Percentiles rank a stretch among this genome's conserved stretches.
These are phyloP conservation scores for Candida qinlingensis DNA, from an alignment of 805 yeast species.

Conservation along the genomic window DNA sequence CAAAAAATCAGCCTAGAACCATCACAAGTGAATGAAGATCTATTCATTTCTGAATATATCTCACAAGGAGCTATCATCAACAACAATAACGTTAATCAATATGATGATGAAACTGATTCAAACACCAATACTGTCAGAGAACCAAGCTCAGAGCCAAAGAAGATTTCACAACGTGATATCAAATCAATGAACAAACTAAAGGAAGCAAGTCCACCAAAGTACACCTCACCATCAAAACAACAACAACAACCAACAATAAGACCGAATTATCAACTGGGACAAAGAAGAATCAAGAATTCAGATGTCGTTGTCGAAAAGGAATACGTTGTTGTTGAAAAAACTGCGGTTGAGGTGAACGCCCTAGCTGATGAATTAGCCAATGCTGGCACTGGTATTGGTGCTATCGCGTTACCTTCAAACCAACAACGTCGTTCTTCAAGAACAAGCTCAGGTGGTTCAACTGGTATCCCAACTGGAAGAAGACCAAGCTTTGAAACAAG, in stretches of 20 bases:
- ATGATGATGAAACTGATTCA: conserved; percentile 14
- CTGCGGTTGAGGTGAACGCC: conserved; percentile 92
- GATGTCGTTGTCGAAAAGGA: conserved; percentile 68
- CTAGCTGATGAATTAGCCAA: conserved; percentile 86
- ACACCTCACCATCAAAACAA: neutral
- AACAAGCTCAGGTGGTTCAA: conserved; percentile 42
- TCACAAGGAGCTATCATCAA: conserved; percentile 26
- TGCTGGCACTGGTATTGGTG: conserved; percentile 49
- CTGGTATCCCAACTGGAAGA: conserved; percentile 30
- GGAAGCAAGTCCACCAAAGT: conserved; percentile 6
- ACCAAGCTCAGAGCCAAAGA: conserved; percentile 3
- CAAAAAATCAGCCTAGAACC: conserved; percentile 62
- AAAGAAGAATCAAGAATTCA: conserved; percentile 25
- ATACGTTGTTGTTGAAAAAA: conserved; percentile 90
- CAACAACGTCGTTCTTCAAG: conserved; percentile 35
- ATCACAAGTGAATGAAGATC: conserved; percentile 61
- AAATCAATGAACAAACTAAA: conserved; percentile 19
- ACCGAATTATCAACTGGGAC: neutral
- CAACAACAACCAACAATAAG: neutral
- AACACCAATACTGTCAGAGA: conserved; percentile 1
- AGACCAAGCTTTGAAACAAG: conserved; percentile 52
- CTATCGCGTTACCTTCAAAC: conserved; percentile 31
- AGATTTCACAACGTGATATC: conserved; percentile 22
- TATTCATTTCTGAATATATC: conserved; percentile 82
- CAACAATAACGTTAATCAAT: conserved; percentile 13